These are phyloP conservation scores for Coemansia sp. DNA, from an alignment of 192 early-diverging fungal genomes.

Conservation along the genomic window DNA sequence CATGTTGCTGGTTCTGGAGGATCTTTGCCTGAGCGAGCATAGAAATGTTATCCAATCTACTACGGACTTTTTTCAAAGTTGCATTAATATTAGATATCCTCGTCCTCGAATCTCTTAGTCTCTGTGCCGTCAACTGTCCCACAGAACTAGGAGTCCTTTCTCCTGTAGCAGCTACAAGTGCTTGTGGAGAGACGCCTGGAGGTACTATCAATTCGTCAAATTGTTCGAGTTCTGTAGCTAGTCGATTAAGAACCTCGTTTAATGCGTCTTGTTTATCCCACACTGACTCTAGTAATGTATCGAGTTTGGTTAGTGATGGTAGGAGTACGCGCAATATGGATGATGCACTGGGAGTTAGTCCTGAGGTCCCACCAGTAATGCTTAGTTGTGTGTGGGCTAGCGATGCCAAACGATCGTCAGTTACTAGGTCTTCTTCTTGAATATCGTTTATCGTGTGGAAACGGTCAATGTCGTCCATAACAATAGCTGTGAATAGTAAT, in stretches of 20 bases:
- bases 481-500: not conserved
- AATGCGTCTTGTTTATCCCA: constrained; percentile 42
- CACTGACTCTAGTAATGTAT: constrained; percentile 38
- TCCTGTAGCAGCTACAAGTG: not conserved
- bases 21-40: constrained; percentile 51
- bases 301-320: constrained; percentile 41
- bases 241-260: constrained; percentile 44
- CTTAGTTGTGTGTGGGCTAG: constrained; percentile 2
- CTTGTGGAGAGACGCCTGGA: constrained; percentile 4
- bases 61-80: constrained; percentile 37
- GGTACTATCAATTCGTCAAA: constrained; percentile 44
- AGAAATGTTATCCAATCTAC: constrained; percentile 42
- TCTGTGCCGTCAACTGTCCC: constrained; percentile 23
- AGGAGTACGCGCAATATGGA: constrained; percentile 49
- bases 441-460: not conserved
- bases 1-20: constrained; percentile 24
- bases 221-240: constrained; percentile 46
- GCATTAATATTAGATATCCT: constrained; percentile 33
- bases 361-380: not conserved
- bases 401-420: constrained; percentile 4
- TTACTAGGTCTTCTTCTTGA: not conserved
- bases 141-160: constrained; percentile 4
- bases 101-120: constrained; percentile 34
- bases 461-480: not conserved
- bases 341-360: constrained; percentile 21